phyloP scores from a whole-genome alignment of 2,329 filamentous ascomycete genomes.

The Calonectria crousiana region DNA sequence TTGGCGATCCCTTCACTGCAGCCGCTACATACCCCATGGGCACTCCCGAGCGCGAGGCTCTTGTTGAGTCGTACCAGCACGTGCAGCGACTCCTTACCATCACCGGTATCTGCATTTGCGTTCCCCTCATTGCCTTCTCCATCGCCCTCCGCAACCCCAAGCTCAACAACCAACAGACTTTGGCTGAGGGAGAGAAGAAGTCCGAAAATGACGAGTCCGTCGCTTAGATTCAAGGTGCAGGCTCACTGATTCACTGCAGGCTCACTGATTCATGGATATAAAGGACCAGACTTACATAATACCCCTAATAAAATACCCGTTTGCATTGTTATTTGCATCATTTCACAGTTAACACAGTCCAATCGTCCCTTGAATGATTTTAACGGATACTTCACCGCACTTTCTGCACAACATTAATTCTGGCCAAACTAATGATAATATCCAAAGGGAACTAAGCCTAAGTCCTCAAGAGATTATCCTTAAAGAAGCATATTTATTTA shows the following conservation, averaged over 20 bases:
- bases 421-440: too few relatives aligned
- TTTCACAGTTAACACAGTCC: not conserved
- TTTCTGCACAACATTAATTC: too few relatives aligned
- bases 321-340: not conserved
- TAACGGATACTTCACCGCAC: too few relatives aligned
- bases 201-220: not conserved
- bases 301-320: conserved; percentile 1
- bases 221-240: not conserved
- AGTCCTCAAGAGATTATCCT: too few relatives aligned
- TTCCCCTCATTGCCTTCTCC: conserved; percentile 61
- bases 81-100: conserved; percentile 61
- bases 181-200: conserved; percentile 51
- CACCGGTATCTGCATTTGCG: conserved; percentile 61
- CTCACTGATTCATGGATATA: not conserved
- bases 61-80: conserved; percentile 60
- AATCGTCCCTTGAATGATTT: too few relatives aligned
- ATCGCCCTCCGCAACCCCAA: conserved; percentile 58
- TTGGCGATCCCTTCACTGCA: conserved; percentile 53
- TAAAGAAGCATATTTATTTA: too few relatives aligned
- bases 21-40: conserved; percentile 54
- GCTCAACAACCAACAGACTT: conserved; percentile 59
- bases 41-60: conserved; percentile 56
- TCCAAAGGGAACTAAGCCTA: too few relatives aligned
- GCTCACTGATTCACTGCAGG: not conserved
- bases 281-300: not conserved